Evolutionary conservation across 2,329 filamentous ascomycete species (phyloP).

Genomic region (Penicillium sp.): DNA sequence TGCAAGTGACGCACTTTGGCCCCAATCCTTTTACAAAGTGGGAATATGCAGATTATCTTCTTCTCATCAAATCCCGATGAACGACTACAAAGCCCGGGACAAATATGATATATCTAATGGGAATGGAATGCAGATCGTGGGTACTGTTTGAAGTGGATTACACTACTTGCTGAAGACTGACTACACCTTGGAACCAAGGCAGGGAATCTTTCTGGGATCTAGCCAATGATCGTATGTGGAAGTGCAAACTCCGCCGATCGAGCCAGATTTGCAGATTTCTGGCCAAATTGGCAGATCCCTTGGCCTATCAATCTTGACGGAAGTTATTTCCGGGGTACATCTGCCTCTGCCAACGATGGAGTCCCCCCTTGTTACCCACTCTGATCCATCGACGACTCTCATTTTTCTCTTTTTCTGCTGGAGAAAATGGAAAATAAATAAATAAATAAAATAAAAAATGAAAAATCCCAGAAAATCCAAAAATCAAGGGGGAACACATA

Average conservation of each 20-base stretch:
- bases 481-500: background rate
- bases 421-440: background rate
- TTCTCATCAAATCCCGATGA: background rate
- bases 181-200: background rate
- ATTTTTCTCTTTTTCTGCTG: background rate
- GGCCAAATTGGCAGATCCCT: background rate
- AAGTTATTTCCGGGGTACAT: background rate
- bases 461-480: background rate
- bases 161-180: background rate
- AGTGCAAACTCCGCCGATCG: background rate
- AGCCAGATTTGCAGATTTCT: background rate
- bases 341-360: background rate
- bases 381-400: background rate
- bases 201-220: background rate
- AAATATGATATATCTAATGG: background rate
- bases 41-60: constrained; percentile 11
- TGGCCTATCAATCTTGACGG: background rate
- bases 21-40: no score
- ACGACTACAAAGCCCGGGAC: background rate
- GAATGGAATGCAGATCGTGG: constrained; percentile 5
- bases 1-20: background rate
- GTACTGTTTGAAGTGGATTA: background rate
- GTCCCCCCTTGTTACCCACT: background rate
- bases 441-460: background rate
- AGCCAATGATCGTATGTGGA: constrained; percentile 2